Conservation (phyloP, 108 stramenopile species). For the Stephanodiscus triporus region DNA sequence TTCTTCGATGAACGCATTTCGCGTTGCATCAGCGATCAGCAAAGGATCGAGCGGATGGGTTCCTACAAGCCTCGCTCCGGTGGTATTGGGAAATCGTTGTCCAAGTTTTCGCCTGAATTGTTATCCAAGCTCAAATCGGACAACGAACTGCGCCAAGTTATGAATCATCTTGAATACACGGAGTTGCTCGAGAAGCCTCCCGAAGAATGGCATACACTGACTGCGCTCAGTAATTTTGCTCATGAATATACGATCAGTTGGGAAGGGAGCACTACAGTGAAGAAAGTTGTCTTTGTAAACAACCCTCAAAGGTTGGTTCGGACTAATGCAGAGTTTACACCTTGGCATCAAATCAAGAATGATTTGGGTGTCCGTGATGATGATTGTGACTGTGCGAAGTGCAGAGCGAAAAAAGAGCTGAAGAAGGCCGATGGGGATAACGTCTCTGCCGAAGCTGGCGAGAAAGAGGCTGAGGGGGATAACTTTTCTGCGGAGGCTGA, state of each 20-base stretch:
- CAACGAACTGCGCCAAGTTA: conserved; percentile 29
- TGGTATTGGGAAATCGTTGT: conserved; percentile 67
- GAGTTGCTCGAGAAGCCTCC: conserved; percentile 56
- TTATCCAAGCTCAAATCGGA: conserved; percentile 57
- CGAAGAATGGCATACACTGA: conserved; percentile 49
- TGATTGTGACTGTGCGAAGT: conserved; percentile 39
- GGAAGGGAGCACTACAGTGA: neutral
- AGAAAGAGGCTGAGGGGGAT: too few species aligned
- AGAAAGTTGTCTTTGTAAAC: conserved; percentile 23
- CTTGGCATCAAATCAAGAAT: conserved; percentile 32
- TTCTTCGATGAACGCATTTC: conserved; percentile 64
- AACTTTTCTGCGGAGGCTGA: neutral
- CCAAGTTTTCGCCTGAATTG: conserved; percentile 58
- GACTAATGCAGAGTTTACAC: conserved; percentile 15
- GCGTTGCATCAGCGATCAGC: conserved; percentile 59
- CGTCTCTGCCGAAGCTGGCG: neutral
- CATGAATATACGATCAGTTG: conserved; percentile 18
- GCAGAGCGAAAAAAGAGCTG: conserved; percentile 10
- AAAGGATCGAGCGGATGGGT: conserved; percentile 65
- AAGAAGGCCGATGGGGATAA: neutral
- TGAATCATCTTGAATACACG: conserved; percentile 56
- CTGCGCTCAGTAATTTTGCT: conserved; percentile 48
- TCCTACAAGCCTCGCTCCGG: conserved; percentile 74
- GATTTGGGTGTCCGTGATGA: conserved; percentile 37
- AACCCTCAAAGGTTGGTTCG: conserved; percentile 23